A percentile compares a stretch with the other conserved stretches of the same genome.
Conservation (phyloP, 768 basidiomycete genomes). For the Lentinus brumalis region DNA sequence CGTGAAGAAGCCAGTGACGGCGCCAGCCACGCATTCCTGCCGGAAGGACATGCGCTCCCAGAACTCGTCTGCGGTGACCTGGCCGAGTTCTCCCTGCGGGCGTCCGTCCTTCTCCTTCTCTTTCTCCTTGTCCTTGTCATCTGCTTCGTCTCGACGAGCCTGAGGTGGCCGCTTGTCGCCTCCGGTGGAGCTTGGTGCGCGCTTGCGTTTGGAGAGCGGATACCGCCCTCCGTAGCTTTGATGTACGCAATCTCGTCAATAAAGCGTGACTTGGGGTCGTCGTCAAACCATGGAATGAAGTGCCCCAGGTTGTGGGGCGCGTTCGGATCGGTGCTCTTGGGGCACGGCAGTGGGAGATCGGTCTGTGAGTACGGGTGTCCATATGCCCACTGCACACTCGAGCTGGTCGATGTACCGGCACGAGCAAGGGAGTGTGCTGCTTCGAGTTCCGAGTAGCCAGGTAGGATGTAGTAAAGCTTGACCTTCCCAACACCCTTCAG, state of each 20-base stretch:
- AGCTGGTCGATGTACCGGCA: constrained; percentile 10
- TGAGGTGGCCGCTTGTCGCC: constrained; percentile 7
- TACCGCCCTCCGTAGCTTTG: constrained; percentile 51
- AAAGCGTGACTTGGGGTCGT: constrained; percentile 95
- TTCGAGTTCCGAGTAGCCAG: constrained; percentile 69
- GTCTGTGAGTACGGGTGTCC: constrained; percentile 71
- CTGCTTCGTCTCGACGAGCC: neutral
- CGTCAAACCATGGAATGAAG: constrained; percentile 89
- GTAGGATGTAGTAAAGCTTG: constrained; percentile 63
- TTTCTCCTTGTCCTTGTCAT: constrained; percentile 21
- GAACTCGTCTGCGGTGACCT: constrained; percentile 76
- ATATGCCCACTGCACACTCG: constrained; percentile 59
- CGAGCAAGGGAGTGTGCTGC: constrained; percentile 49
- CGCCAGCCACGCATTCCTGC: constrained; percentile 90
- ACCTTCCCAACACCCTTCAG: constrained; percentile 31
- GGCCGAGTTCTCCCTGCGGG: constrained; percentile 52
- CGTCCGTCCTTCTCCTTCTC: constrained; percentile 32
- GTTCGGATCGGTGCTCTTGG: constrained; percentile 38
- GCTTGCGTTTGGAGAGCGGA: constrained; percentile 64
- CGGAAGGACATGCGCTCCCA: constrained; percentile 98
- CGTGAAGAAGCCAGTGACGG: constrained; percentile 93
- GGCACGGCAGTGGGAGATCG: constrained; percentile 46
- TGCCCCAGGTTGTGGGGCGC: constrained; percentile 57
- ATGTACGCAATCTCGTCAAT: constrained; percentile 87
- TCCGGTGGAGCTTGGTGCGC: constrained; percentile 27